Conservation (phyloP, 1,284 basidiomycete genomes). For the Meira miltonrushii region DNA sequence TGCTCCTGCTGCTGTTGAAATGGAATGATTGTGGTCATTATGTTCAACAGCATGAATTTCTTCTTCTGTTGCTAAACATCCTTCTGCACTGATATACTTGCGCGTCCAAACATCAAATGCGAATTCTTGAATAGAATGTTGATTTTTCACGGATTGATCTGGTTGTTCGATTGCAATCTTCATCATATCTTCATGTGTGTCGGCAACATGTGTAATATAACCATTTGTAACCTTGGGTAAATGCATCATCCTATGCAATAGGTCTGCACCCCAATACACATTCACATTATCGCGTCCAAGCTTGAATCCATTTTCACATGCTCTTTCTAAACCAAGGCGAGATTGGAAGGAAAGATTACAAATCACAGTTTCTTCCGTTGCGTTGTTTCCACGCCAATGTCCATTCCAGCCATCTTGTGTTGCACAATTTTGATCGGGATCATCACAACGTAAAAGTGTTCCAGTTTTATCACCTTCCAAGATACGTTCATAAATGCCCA, state of each 20-base stretch:
- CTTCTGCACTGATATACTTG: slow-evolving; percentile 48
- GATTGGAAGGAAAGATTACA: slow-evolving; percentile 28
- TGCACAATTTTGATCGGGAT: slow-evolving; percentile 53
- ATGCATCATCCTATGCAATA: slow-evolving; percentile 53
- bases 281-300: slow-evolving; percentile 44
- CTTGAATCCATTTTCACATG: slow-evolving; percentile 52
- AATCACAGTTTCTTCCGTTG: slow-evolving; percentile 54
- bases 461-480: slow-evolving; percentile 18
- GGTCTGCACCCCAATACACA: slow-evolving; percentile 51
- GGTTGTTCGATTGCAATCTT: slow-evolving; percentile 53
- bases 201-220: slow-evolving; percentile 52
- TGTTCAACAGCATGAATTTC: no score
- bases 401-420: slow-evolving; percentile 52
- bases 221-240: slow-evolving; percentile 51
- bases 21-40: no score
- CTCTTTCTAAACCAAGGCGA: slow-evolving; percentile 21
- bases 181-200: slow-evolving; percentile 46
- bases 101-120: slow-evolving; percentile 53
- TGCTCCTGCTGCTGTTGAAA: no score
- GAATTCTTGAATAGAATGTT: slow-evolving; percentile 54
- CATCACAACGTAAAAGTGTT: slow-evolving; percentile 51
- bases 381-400: slow-evolving; percentile 56
- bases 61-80: slow-evolving; percentile 13
- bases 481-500: neutral
- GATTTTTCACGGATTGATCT: slow-evolving; percentile 50